Conservation (phyloP, 441 rosid species). For the Euphorbia celastroides region DNA sequence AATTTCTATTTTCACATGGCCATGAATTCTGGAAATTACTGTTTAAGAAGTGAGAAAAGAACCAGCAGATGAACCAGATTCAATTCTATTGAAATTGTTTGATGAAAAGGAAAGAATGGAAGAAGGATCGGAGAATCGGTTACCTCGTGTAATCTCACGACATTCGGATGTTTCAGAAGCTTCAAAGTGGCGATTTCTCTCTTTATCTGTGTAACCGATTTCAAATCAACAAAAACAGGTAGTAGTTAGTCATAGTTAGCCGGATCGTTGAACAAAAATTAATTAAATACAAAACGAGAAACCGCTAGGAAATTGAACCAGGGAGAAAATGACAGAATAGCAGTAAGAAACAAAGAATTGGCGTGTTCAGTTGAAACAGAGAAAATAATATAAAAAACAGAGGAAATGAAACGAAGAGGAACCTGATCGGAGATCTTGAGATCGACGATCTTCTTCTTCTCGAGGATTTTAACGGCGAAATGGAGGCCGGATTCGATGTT, state of each 20-base stretch:
- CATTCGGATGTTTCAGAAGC: constrained; percentile 86
- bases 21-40: no score
- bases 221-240: background rate
- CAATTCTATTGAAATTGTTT: no score
- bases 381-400: background rate
- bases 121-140: background rate
- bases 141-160: constrained; percentile 88
- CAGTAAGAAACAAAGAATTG: background rate
- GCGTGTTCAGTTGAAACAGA: background rate
- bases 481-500: constrained; percentile 52
- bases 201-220: constrained; percentile 53
- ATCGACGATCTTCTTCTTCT: constrained; percentile 56
- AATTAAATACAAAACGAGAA: background rate
- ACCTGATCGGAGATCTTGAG: constrained; percentile 85
- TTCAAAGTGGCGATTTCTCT: constrained; percentile 86
- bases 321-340: background rate
- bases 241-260: background rate
- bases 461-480: constrained; percentile 86
- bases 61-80: background rate
- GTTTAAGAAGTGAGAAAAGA: no score
- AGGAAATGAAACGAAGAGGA: background rate
- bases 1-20: background rate
- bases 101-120: background rate
- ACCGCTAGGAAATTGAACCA: background rate
- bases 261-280: background rate